phyloP scores from a whole-genome alignment of 257 asterid species.

The Echium plantagineum region DNA sequence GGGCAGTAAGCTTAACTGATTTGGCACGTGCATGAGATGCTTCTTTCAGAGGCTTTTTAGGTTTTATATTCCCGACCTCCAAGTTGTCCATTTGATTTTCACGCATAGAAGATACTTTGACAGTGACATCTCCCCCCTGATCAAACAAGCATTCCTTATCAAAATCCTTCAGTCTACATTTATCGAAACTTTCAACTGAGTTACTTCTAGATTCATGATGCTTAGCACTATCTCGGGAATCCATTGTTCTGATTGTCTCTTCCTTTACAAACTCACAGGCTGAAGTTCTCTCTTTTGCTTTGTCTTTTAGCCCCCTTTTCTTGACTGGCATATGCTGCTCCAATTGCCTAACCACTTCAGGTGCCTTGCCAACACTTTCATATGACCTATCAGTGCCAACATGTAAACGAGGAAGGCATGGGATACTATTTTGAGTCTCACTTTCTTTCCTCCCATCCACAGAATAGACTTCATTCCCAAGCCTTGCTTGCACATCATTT shows the following conservation, averaged over 20 bases:
- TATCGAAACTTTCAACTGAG: conserved; percentile 25
- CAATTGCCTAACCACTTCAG: conserved; percentile 13
- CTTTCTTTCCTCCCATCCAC: conserved; percentile 30
- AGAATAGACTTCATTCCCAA: conserved; percentile 16
- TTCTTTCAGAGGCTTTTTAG: conserved; percentile 21
- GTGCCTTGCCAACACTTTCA: conserved; percentile 14
- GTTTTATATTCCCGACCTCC: conserved; percentile 13
- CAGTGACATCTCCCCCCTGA: conserved; percentile 20
- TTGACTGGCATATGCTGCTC: conserved; percentile 26
- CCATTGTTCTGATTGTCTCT: conserved; percentile 18
- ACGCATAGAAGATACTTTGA: conserved; percentile 18
- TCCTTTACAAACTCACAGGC: conserved; percentile 22
- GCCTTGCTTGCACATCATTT: conserved; percentile 25
- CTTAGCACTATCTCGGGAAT: conserved; percentile 24
- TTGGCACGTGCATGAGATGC: conserved; percentile 26
- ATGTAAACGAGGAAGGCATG: conserved; percentile 16
- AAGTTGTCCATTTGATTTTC: conserved; percentile 29
- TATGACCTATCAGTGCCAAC: conserved; percentile 16
- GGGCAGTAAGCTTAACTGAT: conserved; percentile 8
- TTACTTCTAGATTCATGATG: conserved; percentile 21
- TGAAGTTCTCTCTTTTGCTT: conserved; percentile 21
- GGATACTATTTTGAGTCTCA: conserved; percentile 25
- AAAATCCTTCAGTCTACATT: conserved; percentile 16
- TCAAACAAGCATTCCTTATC: conserved; percentile 26
- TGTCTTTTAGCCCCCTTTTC: conserved; percentile 29